Conservation (phyloP, 805 yeast genomes). For the Metschnikowia lachancei region DNA sequence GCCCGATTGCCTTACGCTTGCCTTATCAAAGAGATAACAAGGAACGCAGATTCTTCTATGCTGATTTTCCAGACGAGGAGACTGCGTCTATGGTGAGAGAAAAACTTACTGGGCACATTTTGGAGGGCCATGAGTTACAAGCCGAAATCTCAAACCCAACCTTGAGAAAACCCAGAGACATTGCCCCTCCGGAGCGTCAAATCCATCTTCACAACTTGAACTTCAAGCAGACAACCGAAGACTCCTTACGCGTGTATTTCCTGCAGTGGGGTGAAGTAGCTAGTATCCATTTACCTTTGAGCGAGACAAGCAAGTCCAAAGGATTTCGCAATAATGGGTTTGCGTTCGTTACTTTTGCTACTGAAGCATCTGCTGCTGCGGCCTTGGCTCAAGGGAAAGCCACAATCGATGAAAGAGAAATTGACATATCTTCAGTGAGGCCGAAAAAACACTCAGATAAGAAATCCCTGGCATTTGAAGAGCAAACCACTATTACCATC, state of each 20-base stretch:
- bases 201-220: slow-evolving; percentile 54
- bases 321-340: slow-evolving; percentile 53
- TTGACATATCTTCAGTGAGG: slow-evolving; percentile 51
- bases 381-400: slow-evolving; percentile 45
- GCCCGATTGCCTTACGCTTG: slow-evolving; percentile 49
- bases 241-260: slow-evolving; percentile 42
- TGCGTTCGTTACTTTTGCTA: slow-evolving; percentile 57
- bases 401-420: slow-evolving; percentile 43
- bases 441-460: slow-evolving; percentile 21
- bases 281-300: slow-evolving; percentile 48
- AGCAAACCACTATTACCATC: slow-evolving; percentile 22
- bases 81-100: slow-evolving; percentile 36
- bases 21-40: slow-evolving; percentile 59
- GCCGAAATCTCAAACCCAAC: slow-evolving; percentile 64
- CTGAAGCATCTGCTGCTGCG: slow-evolving; percentile 42
- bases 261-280: slow-evolving; percentile 53
- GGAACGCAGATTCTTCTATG: slow-evolving; percentile 69
- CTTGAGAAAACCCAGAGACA: slow-evolving; percentile 26
- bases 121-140: slow-evolving; percentile 37
- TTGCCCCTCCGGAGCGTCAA: slow-evolving; percentile 37
- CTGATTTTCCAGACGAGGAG: slow-evolving; percentile 56
- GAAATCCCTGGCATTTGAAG: slow-evolving; percentile 19
- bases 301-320: slow-evolving; percentile 28
- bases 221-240: slow-evolving; percentile 40
- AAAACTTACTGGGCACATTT: slow-evolving; percentile 27